These are phyloP conservation scores for Gaeumannomyces sp. DNA, from an alignment of 2,329 filamentous ascomycete genomes.

Conservation along the genomic window DNA sequence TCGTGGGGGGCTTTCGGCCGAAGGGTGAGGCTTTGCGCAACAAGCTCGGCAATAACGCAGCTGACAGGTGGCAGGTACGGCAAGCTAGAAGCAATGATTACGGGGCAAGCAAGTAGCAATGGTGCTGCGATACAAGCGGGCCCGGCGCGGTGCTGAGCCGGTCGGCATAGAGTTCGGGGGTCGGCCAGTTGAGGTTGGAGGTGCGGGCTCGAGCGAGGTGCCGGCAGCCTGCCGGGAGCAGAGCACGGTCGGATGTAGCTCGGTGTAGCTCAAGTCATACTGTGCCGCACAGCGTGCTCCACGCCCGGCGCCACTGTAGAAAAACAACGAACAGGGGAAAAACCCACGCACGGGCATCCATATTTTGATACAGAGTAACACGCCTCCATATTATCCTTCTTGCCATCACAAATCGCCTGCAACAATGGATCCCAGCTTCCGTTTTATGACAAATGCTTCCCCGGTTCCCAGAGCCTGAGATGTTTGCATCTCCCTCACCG, in stretches of 20 bases:
- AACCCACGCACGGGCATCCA: no score
- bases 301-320: background rate
- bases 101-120: background rate
- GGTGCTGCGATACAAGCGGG: background rate
- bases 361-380: no score
- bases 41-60: constrained; percentile 1
- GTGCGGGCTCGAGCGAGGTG: background rate
- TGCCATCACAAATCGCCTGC: no score
- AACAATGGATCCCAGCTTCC: no score
- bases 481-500: no score
- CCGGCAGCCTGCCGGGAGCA: background rate
- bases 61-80: background rate
- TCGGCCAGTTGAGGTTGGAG: background rate
- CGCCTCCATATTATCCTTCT: no score
- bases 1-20: background rate
- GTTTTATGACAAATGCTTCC: no score
- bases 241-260: background rate
- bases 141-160: background rate
- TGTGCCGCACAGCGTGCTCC: background rate
- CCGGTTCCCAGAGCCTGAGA: no score
- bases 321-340: background rate
- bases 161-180: background rate
- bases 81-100: no score
- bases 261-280: background rate
- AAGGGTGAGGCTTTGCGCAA: background rate